phyloP scores from a whole-genome alignment of 23 red algal species.

The Chondrus crispus region DNA sequence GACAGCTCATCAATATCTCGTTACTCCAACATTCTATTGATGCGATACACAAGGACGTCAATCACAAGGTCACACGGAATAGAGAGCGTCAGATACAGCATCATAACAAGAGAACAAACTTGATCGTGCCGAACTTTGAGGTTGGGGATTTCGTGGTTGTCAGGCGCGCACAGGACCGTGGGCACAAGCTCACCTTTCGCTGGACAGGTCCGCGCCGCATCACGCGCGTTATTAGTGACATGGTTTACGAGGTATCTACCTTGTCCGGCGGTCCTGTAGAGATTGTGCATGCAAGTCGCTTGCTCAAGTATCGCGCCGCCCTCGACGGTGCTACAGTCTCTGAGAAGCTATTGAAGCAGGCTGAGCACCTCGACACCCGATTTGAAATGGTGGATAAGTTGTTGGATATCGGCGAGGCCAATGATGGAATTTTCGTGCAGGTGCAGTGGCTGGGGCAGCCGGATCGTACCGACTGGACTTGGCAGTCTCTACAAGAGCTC shows the following conservation, averaged over 20 bases:
- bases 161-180: neutral
- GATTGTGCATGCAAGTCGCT: neutral
- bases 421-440: neutral
- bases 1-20: neutral
- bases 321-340: neutral
- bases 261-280: neutral
- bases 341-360: neutral
- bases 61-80: neutral
- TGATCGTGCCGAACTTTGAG: neutral
- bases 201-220: neutral
- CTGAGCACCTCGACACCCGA: neutral
- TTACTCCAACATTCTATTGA: neutral
- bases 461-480: neutral
- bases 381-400: constrained; percentile 4
- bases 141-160: constrained; percentile 26
- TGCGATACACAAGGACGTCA: neutral
- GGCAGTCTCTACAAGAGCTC: neutral
- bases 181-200: neutral
- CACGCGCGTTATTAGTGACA: neutral
- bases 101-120: constrained; percentile 1
- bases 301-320: neutral
- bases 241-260: neutral
- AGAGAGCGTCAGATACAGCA: neutral
- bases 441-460: neutral
- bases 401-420: neutral